Evolutionary conservation across 306 rosid species (phyloP).

Genomic region (Malus asiatica): DNA sequence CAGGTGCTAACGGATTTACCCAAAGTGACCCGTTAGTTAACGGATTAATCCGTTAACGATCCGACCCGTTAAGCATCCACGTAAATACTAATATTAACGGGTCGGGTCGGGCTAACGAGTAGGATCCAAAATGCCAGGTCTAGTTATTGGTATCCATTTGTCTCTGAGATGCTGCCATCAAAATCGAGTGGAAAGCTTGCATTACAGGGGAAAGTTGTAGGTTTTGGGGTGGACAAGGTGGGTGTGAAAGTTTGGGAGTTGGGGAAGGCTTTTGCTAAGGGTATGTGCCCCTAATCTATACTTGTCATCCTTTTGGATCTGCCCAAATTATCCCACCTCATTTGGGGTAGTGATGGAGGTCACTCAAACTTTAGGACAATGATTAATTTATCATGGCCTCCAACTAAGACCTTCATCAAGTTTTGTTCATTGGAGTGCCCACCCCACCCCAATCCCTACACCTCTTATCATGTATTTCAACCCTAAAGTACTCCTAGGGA

Average conservation of each 20-base stretch:
- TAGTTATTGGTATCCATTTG: slow-evolving; percentile 21
- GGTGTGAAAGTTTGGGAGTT: slow-evolving; percentile 21
- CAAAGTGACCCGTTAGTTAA: too few species aligned
- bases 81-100: too few species aligned
- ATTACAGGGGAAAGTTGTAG: neutral
- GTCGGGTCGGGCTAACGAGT: too few species aligned
- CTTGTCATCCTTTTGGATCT: neutral
- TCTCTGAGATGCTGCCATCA: slow-evolving; percentile 16
- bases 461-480: neutral
- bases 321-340: slow-evolving; percentile 8
- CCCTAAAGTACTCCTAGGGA: neutral
- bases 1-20: too few species aligned
- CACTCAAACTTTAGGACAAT: slow-evolving; percentile 24
- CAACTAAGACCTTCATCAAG: slow-evolving; percentile 31
- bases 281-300: slow-evolving; percentile 4
- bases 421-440: neutral
- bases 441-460: neutral
- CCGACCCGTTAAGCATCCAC: too few species aligned
- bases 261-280: neutral
- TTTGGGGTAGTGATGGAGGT: slow-evolving; percentile 15
- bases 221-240: slow-evolving; percentile 11
- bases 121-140: too few species aligned
- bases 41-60: too few species aligned
- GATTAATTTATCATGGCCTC: slow-evolving; percentile 34
- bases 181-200: neutral